Conservation (phyloP, 108 stramenopile species). For the Skeletonema grethae region DNA sequence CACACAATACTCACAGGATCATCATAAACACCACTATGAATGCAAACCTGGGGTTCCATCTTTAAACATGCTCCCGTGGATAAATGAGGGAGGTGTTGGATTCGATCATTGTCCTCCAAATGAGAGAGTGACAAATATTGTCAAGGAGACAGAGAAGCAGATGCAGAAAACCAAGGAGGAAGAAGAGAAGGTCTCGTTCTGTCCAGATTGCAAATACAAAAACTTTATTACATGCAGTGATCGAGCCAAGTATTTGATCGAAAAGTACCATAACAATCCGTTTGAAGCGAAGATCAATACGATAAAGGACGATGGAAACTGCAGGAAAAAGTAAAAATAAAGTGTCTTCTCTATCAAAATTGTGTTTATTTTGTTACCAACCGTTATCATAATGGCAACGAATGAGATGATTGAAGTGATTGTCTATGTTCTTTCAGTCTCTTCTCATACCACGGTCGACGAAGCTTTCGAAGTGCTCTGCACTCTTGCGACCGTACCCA, state of each 20-base stretch:
- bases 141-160: conserved; percentile 1
- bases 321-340: conserved; percentile 1
- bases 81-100: conserved; percentile 39
- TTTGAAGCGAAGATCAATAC: conserved; percentile 12
- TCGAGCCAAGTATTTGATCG: conserved; percentile 20
- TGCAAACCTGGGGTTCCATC: conserved; percentile 46
- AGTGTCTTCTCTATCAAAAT: conserved; percentile 3
- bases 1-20: conserved; percentile 51
- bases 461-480: conserved; percentile 80
- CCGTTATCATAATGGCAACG: conserved; percentile 27
- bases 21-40: conserved; percentile 31
- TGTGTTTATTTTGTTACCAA: not conserved
- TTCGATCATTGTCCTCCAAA: conserved; percentile 32
- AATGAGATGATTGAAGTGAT: conserved; percentile 53
- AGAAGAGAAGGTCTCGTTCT: conserved; percentile 2
- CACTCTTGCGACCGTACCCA: conserved; percentile 91
- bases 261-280: conserved; percentile 13
- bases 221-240: conserved; percentile 3
- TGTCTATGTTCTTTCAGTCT: conserved; percentile 84
- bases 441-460: conserved; percentile 92
- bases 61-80: conserved; percentile 50
- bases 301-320: conserved; percentile 20
- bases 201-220: conserved; percentile 18
- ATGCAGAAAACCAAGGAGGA: not conserved
- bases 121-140: not conserved